Evolutionary conservation across 495 filamentous ascomycete species (phyloP).

Genomic region (Neurospora africana): DNA sequence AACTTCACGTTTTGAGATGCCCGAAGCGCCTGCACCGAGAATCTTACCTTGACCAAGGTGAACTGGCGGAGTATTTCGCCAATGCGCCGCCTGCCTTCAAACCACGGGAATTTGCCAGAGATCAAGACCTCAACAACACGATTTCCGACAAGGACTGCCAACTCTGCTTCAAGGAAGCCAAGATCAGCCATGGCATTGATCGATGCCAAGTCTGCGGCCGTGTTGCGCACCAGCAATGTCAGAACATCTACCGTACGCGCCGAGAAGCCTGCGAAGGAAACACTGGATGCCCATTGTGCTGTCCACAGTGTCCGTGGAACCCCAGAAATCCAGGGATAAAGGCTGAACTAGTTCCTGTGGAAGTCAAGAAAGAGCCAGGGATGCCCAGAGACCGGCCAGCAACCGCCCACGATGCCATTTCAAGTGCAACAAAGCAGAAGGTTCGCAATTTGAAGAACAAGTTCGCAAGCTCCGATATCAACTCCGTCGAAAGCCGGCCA

Average conservation of each 20-base stretch:
- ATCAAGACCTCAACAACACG: not conserved
- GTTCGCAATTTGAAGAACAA: no score
- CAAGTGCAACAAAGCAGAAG: no score
- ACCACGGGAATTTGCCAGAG: not conserved
- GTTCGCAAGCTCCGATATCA: no score
- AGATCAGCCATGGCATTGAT: not conserved
- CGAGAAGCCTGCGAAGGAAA: not conserved
- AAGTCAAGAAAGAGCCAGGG: not conserved
- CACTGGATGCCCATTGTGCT: not conserved
- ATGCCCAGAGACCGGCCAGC: no score
- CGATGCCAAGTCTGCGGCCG: not conserved
- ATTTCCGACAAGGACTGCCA: not conserved
- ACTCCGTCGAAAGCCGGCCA: no score
- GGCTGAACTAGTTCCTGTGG: not conserved
- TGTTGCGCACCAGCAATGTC: not conserved
- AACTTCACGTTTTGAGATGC: not conserved
- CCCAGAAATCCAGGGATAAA: not conserved
- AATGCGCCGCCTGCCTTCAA: not conserved
- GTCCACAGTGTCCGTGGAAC: not conserved
- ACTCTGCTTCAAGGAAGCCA: not conserved
- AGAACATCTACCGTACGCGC: not conserved
- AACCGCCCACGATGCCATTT: no score
- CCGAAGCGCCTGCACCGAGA: not conserved
- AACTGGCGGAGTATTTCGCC: not conserved
- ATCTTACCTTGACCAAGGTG: fast-evolving